Conservation (phyloP, 306 rosid genomes). For the Vachellia pachyceras region DNA sequence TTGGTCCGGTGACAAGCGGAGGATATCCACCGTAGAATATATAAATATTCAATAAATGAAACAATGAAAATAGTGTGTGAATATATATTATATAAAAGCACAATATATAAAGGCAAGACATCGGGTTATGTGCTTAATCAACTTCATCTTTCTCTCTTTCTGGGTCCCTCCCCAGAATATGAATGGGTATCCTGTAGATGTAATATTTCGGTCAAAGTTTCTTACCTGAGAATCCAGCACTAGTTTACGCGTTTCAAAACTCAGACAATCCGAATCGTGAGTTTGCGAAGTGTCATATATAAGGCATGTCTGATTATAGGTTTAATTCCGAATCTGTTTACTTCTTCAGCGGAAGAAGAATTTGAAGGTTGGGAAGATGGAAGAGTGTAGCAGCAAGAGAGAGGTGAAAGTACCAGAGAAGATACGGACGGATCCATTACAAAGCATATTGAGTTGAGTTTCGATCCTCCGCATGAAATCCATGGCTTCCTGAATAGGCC, state of each 20-base stretch:
- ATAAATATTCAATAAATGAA: background rate
- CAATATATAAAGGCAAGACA: slow-evolving; percentile 22
- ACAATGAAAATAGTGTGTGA: background rate
- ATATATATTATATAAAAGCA: background rate
- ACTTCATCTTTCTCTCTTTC: background rate
- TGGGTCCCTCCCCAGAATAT: background rate
- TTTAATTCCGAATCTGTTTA: slow-evolving; percentile 1
- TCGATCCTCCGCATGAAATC: slow-evolving; percentile 97
- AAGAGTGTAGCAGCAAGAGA: background rate
- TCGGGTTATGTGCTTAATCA: slow-evolving; percentile 41
- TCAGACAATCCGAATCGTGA: slow-evolving; percentile 8
- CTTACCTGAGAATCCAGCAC: slow-evolving; percentile 11
- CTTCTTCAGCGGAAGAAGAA: background rate
- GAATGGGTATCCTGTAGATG: background rate
- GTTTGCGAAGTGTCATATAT: slow-evolving; percentile 14
- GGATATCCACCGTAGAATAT: background rate
- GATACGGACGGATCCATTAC: slow-evolving; percentile 73
- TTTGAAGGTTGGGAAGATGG: background rate
- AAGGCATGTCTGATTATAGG: background rate
- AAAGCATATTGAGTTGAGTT: slow-evolving; percentile 61
- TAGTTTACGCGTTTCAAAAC: slow-evolving; percentile 34
- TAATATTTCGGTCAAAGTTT: slow-evolving; percentile 35
- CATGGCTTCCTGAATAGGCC: slow-evolving; percentile 99
- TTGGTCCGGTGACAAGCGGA: background rate
- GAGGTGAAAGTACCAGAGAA: slow-evolving; percentile 45